Percentiles rank a stretch among this genome's conserved stretches.
phyloP scores from a whole-genome alignment of 371 early-diverging fungal species.

The Funneliformis caledonium region DNA sequence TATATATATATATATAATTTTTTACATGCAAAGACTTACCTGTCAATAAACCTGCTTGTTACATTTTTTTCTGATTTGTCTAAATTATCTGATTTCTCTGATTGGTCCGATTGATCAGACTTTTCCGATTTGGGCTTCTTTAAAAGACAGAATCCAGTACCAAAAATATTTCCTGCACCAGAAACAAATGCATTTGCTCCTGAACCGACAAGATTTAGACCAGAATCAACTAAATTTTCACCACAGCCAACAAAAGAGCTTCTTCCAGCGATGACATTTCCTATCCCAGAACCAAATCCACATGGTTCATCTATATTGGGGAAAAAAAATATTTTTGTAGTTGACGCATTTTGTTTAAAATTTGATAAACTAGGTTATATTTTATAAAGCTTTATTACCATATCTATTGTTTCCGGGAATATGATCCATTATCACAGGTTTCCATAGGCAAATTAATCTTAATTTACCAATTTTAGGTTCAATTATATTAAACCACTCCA shows the following conservation, averaged over 20 bases:
- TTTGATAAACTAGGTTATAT: background rate
- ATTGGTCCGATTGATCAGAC: background rate
- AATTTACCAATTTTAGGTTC: constrained; percentile 43
- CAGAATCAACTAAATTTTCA: too few relatives aligned
- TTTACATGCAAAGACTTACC: constrained; percentile 43
- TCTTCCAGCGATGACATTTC: constrained; percentile 32
- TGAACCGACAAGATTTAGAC: constrained; percentile 33
- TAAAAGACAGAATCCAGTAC: background rate
- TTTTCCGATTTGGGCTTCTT: background rate
- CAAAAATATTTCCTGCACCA: constrained; percentile 33
- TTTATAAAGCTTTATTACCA: constrained; percentile 40
- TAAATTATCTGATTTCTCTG: too few relatives aligned
- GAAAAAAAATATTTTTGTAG: background rate
- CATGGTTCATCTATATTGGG: constrained; percentile 57
- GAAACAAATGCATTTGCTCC: constrained; percentile 27
- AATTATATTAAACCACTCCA: constrained; percentile 51
- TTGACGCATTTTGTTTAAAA: background rate
- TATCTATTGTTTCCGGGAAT: constrained; percentile 47
- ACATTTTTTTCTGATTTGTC: too few relatives aligned
- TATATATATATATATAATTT: too few relatives aligned
- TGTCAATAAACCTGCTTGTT: too few relatives aligned
- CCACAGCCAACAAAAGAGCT: constrained; percentile 44
- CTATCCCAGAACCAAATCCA: constrained; percentile 51
- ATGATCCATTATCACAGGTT: constrained; percentile 52
- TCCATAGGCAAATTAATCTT: constrained; percentile 58